Evolutionary conservation across 1,139 yeast genomes (phyloP), one percentile per base, ranked within the genome.

Genomic region (Lodderomyces elongisporus): DNA sequence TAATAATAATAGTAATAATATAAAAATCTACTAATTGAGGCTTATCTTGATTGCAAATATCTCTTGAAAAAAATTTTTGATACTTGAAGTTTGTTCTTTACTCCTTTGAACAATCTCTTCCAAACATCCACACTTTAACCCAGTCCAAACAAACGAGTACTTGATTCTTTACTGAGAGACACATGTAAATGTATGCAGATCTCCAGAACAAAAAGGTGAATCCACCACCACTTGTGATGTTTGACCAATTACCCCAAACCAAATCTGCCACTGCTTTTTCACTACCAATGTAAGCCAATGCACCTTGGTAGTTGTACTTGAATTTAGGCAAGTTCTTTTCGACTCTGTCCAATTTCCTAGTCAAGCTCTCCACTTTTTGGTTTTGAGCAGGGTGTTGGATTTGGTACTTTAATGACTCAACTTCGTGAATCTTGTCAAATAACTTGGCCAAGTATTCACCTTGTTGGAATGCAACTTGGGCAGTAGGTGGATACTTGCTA

Each of bases 401-500:
- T 40, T 56, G 52, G 46, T 60, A 59, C 51, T 80, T 71, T 42
- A 81, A 58, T 30, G 74, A 67, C 43, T 82, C 88, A 39, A 85
- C 73, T 47, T 77, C 74, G 51, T 87, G 81, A 47, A 82, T 65
- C 50, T 71, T 77, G 60, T 74, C 74, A 60, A 89, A 82, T 44
- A 77, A 74, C 25, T 69, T 67, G 33, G 91, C 93, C 48, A 89
- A 75, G 62, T 77, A 89, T 43, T 72, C 70, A 53, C 96, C 96
- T 63, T 88, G 91, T 68, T 89, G 96, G 66, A 87, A 81, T 30
- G 97, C 97, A 40, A 88, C 96, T 70, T 89, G 96, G 31, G 96
- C 97, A 38, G 96, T 89, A 46, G 97, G 96, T 33, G 96, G 94
- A 46, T 74, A 79, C 58, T 88, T 88, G 47, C 93, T 84, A 61